phyloP scores from a whole-genome alignment of 257 asterid species.

The Nicotiana obtusifolia region DNA sequence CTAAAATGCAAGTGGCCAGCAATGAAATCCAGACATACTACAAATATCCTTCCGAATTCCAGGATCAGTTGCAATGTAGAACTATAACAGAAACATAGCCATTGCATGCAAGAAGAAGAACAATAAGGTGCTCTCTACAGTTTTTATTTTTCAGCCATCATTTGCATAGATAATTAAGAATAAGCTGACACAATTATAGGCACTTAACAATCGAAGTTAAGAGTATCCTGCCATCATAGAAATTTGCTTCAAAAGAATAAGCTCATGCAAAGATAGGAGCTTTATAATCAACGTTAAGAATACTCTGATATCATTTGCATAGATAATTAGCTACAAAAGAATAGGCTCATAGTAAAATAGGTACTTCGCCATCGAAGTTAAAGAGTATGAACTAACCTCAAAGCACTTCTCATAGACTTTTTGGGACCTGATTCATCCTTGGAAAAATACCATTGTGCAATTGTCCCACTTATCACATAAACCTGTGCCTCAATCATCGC shows the following conservation, averaged over 20 bases:
- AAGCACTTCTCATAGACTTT: slow-evolving; percentile 65
- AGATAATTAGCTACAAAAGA: background rate
- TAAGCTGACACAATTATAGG: background rate
- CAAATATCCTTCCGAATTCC: background rate
- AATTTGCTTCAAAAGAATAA: too few relatives aligned
- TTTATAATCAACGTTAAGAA: too few relatives aligned
- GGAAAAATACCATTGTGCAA: slow-evolving; percentile 94
- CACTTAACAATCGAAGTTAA: slow-evolving; percentile 1
- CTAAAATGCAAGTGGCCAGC: background rate
- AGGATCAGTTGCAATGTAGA: background rate
- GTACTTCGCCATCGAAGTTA: slow-evolving; percentile 6
- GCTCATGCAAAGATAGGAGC: too few relatives aligned
- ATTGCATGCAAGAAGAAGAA: background rate
- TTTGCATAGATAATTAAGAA: slow-evolving; percentile 1
- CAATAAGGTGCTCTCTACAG: background rate
- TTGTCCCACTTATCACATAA: slow-evolving; percentile 82
- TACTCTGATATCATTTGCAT: background rate
- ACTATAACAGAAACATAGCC: background rate
- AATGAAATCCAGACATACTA: background rate
- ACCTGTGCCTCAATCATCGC: slow-evolving; percentile 88
- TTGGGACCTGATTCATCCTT: slow-evolving; percentile 62
- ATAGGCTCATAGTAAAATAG: background rate
- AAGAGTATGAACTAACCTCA: slow-evolving; percentile 46
- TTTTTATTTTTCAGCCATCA: background rate
- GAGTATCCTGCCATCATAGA: background rate